Evolutionary conservation across 2,329 filamentous ascomycete species (phyloP), one percentile per base, ranked within the genome.

Genomic region (Albophoma yamanashiensis): DNA sequence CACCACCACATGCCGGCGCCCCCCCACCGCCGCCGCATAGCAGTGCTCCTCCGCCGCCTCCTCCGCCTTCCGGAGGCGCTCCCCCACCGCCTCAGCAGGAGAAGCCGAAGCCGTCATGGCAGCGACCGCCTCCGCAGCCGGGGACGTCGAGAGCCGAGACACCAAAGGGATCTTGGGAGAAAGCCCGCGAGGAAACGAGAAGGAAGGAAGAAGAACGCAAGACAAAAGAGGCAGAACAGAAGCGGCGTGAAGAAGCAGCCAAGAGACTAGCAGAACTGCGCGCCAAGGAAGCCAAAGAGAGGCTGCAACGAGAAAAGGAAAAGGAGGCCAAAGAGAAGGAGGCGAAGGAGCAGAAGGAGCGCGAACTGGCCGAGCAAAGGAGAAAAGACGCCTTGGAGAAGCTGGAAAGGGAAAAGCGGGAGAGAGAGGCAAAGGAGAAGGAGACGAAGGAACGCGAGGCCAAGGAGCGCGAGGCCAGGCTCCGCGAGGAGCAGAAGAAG

Each of bases 171-270:
- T 77, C 82, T 0, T 89, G 87, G 87, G 86, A 89, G 65, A 88
- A 84, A 69, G 87, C 86, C 4, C 78, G 86, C 59, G 87, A 89
- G 67, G 86, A 89, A 64, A 87, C 82, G 25, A 77, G 82, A 52
- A 81, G 78, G 61, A 80, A 81, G 59, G 86, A 88, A 64, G 85
- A 87, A 64, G 84, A 88, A 64, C 83, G 84, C 14, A 86, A 80
- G 67, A 76, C 76, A 2, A 81, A 78, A 63, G 83, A 86, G 63
- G 84, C 82, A 3, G 85, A 88, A 63, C 79, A 82, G 63, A 83
- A 83, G 64, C 77, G 80, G 63, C 80, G 79, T 47, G 82, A 85
- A 40, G 82, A 84, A n/a, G 74, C 79, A 3, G 76, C 80, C 42
- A 79, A 75, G 60, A 74, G 78, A 59, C 69, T 85, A 2, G 80